Evolutionary conservation across 345 rosid species (phyloP).

Genomic region (Hevea brasiliensis): DNA sequence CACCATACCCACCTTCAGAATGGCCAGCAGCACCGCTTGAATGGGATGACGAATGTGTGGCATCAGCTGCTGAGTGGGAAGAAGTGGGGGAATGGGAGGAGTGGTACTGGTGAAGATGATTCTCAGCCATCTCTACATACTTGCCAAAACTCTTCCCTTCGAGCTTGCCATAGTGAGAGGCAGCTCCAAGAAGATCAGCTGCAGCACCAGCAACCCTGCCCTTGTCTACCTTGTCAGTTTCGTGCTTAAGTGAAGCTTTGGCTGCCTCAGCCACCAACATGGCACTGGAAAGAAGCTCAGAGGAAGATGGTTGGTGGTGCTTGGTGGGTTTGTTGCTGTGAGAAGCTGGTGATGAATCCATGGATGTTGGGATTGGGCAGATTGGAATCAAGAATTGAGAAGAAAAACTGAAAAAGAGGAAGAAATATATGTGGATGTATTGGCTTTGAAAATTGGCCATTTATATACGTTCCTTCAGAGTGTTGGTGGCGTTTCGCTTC

Average conservation of each 20-base stretch:
- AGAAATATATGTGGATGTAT: background rate
- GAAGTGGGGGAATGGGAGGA: conserved; percentile 34
- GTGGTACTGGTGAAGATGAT: conserved; percentile 53
- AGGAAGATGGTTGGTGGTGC: conserved; percentile 36
- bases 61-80: background rate
- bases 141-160: conserved; percentile 57
- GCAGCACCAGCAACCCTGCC: conserved; percentile 59
- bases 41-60: background rate
- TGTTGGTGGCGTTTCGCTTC: background rate
- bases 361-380: conserved; percentile 3
- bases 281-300: conserved; percentile 66
- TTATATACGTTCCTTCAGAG: background rate
- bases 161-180: conserved; percentile 61
- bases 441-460: background rate
- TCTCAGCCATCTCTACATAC: conserved; percentile 70
- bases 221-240: conserved; percentile 50
- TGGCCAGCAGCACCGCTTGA: conserved; percentile 24
- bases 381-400: background rate
- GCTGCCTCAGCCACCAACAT: conserved; percentile 57
- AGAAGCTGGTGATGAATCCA: conserved; percentile 13
- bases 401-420: background rate
- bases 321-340: conserved; percentile 15
- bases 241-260: conserved; percentile 39
- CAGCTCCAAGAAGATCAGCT: conserved; percentile 60
- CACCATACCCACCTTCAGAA: conserved; percentile 51